Conservation (phyloP, 345 rosid species). For the Camelina hispida region DNA sequence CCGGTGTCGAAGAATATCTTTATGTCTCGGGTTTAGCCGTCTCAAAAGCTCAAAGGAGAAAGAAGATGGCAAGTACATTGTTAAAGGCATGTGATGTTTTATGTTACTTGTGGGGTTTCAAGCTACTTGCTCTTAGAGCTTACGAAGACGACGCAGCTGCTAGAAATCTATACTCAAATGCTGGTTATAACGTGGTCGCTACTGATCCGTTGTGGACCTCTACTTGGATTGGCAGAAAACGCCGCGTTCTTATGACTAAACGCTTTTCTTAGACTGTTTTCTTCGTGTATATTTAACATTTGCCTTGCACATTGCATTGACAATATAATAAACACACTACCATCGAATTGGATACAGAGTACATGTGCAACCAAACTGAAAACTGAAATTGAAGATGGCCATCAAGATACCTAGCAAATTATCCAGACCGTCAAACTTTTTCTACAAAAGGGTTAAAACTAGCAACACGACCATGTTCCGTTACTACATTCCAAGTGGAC, state of each 20-base stretch:
- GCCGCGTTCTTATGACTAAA: slow-evolving; percentile 78
- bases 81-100: slow-evolving; percentile 75
- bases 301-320: slow-evolving; percentile 3
- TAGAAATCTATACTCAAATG: slow-evolving; percentile 63
- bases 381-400: slow-evolving; percentile 8
- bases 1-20: slow-evolving; percentile 69
- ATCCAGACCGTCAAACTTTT: slow-evolving; percentile 33
- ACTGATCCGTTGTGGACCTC: slow-evolving; percentile 69
- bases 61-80: slow-evolving; percentile 71
- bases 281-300: slow-evolving; percentile 24
- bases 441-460: slow-evolving; percentile 44
- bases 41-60: slow-evolving; percentile 63
- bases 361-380: neutral
- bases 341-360: neutral
- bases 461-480: slow-evolving; percentile 13
- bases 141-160: slow-evolving; percentile 86
- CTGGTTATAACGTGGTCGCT: slow-evolving; percentile 67
- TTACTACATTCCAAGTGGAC: slow-evolving; percentile 24
- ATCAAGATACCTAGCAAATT: slow-evolving; percentile 29
- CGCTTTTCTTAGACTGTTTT: slow-evolving; percentile 30
- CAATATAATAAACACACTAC: neutral
- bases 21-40: slow-evolving; percentile 91
- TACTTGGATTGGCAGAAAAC: slow-evolving; percentile 75
- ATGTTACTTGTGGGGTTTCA: slow-evolving; percentile 64
- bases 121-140: slow-evolving; percentile 69